Evolutionary conservation across 1,284 basidiomycete genomes (phyloP).

Genomic region (Ganoderma lucidum): DNA sequence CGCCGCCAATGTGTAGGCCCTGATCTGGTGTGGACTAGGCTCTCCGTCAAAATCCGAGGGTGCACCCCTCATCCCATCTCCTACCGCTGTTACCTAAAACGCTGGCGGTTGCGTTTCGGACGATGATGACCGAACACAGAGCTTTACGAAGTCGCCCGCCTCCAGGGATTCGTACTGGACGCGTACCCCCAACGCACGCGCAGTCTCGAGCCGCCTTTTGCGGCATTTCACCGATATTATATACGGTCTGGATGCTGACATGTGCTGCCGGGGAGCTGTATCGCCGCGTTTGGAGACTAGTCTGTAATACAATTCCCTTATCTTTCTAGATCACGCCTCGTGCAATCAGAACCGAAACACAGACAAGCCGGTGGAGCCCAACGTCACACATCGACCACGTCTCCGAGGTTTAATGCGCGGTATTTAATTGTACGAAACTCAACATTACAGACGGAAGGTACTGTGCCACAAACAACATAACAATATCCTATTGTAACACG

Average conservation of each 20-base stretch:
- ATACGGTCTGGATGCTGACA: neutral
- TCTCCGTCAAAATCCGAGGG: slow-evolving; percentile 1
- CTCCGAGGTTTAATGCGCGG: neutral
- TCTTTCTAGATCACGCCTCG: slow-evolving; percentile 6
- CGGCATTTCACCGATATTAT: slow-evolving; percentile 26
- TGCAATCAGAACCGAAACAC: neutral
- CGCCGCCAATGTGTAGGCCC: slow-evolving; percentile 5
- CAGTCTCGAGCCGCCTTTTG: neutral
- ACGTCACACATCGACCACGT: neutral
- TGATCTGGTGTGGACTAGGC: neutral
- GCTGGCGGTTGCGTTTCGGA: neutral
- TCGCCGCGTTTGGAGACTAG: neutral
- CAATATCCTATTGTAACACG: neutral
- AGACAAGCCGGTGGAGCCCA: neutral
- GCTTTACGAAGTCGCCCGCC: neutral
- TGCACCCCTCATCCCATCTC: neutral
- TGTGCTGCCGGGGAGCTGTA: neutral
- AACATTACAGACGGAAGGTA: no score
- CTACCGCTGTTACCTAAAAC: neutral
- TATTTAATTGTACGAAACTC: neutral
- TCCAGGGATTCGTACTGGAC: neutral
- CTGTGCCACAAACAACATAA: neutral
- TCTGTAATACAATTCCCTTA: neutral
- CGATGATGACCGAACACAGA: neutral
- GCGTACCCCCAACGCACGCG: neutral